Evolutionary conservation across 257 asterid species (phyloP).

Genomic region (Salvia rosmarinus): DNA sequence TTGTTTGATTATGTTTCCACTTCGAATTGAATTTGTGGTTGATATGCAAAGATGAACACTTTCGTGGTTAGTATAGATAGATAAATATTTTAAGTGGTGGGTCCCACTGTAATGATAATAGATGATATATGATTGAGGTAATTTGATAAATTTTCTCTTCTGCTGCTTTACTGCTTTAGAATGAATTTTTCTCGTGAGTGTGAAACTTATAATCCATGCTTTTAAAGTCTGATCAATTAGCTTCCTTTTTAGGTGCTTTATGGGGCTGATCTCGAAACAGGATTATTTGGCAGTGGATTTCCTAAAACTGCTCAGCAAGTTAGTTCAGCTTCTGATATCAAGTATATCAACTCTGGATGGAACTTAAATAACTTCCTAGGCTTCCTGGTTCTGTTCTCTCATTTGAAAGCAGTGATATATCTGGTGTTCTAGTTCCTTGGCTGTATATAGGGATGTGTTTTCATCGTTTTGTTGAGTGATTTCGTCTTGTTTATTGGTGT

Average conservation of each 20-base stretch:
- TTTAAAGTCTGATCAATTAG: conserved; percentile 1
- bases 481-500: no score
- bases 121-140: conserved; percentile 94
- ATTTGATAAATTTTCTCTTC: conserved; percentile 6
- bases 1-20: background rate
- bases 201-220: conserved; percentile 22
- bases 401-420: conserved; percentile 80
- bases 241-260: conserved; percentile 61
- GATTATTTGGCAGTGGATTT: conserved; percentile 85
- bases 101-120: no score
- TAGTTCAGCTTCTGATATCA: conserved; percentile 48
- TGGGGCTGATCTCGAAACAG: conserved; percentile 90
- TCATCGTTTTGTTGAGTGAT: conserved; percentile 86
- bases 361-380: conserved; percentile 88
- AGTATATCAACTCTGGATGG: conserved; percentile 80
- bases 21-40: conserved; percentile 16
- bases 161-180: conserved; percentile 17
- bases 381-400: conserved; percentile 84
- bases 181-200: background rate
- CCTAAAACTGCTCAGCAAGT: conserved; percentile 60
- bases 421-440: conserved; percentile 92
- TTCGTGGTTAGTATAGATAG: conserved; percentile 84
- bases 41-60: conserved; percentile 51
- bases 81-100: conserved; percentile 93
- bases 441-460: conserved; percentile 88